Conservation (phyloP, 2,329 filamentous ascomycete genomes). For the Myriosclerotinia duriaeana region DNA sequence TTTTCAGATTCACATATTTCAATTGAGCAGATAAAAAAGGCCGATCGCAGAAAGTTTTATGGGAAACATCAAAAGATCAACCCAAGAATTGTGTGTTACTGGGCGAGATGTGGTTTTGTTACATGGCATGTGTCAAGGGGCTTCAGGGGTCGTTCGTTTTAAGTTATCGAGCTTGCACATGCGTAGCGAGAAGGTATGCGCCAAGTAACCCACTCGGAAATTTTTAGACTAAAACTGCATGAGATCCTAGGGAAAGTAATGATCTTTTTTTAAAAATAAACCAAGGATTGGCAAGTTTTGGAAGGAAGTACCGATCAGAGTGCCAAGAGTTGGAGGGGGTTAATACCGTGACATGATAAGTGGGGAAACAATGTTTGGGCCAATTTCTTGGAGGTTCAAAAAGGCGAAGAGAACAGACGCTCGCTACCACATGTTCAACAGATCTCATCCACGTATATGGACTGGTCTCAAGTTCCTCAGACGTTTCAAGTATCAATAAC, state of each 20-base stretch:
- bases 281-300: slow-evolving; percentile 11
- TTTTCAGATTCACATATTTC: slow-evolving; percentile 4
- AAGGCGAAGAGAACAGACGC: neutral
- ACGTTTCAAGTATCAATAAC: slow-evolving; percentile 17
- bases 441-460: neutral
- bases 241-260: neutral
- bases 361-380: slow-evolving; percentile 15
- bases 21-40: neutral
- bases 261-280: neutral
- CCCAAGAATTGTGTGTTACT: neutral
- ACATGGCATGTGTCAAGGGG: slow-evolving; percentile 22
- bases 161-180: slow-evolving; percentile 12
- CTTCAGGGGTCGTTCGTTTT: slow-evolving; percentile 21
- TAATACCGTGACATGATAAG: slow-evolving; percentile 19
- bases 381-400: slow-evolving; percentile 9
- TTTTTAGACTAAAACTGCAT: neutral
- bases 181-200: slow-evolving; percentile 5
- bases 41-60: neutral
- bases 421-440: slow-evolving; percentile 4
- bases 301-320: neutral
- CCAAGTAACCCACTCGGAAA: slow-evolving; percentile 2
- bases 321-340: slow-evolving; percentile 1
- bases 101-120: slow-evolving; percentile 1
- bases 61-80: slow-evolving; percentile 8
- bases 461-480: slow-evolving; percentile 16